A percentile compares a stretch with the other conserved stretches of the same genome.
Conservation (phyloP, 331 rosid genomes). For the Acacia concinna region DNA sequence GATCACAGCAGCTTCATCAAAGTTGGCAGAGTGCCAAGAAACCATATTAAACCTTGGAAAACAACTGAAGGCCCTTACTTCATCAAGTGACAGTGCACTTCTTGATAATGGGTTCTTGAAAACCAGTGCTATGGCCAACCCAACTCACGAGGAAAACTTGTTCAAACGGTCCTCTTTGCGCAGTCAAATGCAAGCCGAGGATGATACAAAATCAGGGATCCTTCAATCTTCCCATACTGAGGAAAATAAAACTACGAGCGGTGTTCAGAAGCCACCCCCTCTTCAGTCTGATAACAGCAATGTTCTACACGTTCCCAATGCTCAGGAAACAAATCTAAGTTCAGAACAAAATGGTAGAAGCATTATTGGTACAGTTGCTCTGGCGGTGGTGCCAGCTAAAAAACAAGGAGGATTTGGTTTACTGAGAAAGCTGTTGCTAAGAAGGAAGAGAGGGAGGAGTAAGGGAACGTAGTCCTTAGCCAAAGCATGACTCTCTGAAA, state of each 20-base stretch:
- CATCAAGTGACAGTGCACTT: slow-evolving; percentile 64
- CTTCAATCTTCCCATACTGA: slow-evolving; percentile 32
- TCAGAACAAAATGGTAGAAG: slow-evolving; percentile 37
- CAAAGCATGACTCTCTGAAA: background rate
- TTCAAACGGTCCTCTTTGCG: slow-evolving; percentile 61
- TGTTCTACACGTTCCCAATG: slow-evolving; percentile 28
- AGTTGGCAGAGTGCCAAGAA: slow-evolving; percentile 95
- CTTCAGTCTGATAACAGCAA: slow-evolving; percentile 38
- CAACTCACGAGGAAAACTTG: slow-evolving; percentile 37
- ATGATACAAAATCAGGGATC: slow-evolving; percentile 32
- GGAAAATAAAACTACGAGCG: slow-evolving; percentile 35
- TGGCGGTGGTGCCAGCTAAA: slow-evolving; percentile 50
- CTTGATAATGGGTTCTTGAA: slow-evolving; percentile 40
- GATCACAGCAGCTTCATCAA: slow-evolving; percentile 88
- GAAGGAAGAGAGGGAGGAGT: slow-evolving; percentile 54
- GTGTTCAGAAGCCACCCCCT: slow-evolving; percentile 28
- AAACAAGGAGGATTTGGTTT: slow-evolving; percentile 62
- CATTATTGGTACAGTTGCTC: slow-evolving; percentile 32
- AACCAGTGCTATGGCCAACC: slow-evolving; percentile 13
- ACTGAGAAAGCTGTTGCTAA: slow-evolving; percentile 56
- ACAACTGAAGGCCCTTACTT: slow-evolving; percentile 86
- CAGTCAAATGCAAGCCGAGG: slow-evolving; percentile 76
- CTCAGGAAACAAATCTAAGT: slow-evolving; percentile 28
- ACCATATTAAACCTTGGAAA: slow-evolving; percentile 82
- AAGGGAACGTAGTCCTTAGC: slow-evolving; percentile 31